phyloP scores from a whole-genome alignment of 148 eudicot genomes.

The Selenicereus undatus region DNA sequence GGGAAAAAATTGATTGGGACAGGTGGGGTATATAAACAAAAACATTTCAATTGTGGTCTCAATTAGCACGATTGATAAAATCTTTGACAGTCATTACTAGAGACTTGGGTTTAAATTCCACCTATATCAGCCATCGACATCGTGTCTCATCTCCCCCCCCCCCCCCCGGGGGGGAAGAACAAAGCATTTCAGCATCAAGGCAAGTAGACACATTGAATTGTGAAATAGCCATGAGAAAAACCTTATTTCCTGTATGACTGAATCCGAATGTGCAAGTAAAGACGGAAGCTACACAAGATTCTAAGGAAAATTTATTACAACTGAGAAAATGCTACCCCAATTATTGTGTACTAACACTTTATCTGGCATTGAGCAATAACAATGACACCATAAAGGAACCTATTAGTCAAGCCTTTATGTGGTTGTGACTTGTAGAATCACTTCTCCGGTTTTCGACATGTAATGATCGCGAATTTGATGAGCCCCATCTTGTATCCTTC shows the following conservation, averaged over 20 bases:
- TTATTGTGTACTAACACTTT: no score
- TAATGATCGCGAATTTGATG: slow-evolving; percentile 84
- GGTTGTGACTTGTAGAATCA: not conserved
- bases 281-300: not conserved
- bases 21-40: no score
- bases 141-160: no score
- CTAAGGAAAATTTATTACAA: not conserved
- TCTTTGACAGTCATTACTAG: no score
- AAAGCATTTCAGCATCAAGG: not conserved
- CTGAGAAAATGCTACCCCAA: not conserved
- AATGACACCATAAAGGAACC: no score
- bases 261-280: not conserved
- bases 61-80: no score
- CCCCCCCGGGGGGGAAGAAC: no score
- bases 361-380: not conserved
- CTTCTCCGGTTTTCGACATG: slow-evolving; percentile 71
- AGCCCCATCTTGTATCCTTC: slow-evolving; percentile 83
- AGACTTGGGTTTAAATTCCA: no score
- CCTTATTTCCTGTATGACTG: not conserved
- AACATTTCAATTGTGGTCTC: no score
- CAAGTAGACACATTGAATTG: not conserved
- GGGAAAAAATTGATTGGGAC: no score
- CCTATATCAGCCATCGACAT: no score
- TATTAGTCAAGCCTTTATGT: not conserved
- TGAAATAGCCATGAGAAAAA: not conserved